Conservation (phyloP, 805 yeast genomes). For the Candida tallmaniae region DNA sequence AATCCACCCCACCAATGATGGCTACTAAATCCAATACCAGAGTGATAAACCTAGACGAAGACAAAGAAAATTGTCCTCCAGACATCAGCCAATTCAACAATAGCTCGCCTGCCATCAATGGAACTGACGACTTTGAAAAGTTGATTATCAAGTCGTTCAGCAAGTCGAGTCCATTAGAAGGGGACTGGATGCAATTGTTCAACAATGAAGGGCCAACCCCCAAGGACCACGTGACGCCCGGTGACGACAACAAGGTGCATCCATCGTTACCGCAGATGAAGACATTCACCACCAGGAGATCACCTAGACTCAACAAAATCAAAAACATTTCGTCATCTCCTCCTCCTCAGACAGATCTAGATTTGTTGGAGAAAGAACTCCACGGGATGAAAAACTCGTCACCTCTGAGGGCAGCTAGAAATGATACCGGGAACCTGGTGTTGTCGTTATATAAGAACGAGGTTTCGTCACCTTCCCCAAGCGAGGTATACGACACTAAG, state of each 20-base stretch:
- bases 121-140: slow-evolving; percentile 20
- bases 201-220: slow-evolving; percentile 33
- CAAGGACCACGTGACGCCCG: slow-evolving; percentile 21
- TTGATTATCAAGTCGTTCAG: slow-evolving; percentile 24
- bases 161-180: slow-evolving; percentile 35
- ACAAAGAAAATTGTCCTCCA: slow-evolving; percentile 24
- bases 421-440: slow-evolving; percentile 31
- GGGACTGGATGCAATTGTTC: slow-evolving; percentile 44
- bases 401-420: slow-evolving; percentile 31
- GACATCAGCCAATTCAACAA: slow-evolving; percentile 11
- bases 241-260: slow-evolving; percentile 14
- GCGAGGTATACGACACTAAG: slow-evolving; percentile 5
- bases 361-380: slow-evolving; percentile 18
- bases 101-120: slow-evolving; percentile 14
- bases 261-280: slow-evolving; percentile 28
- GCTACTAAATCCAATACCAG: slow-evolving; percentile 56
- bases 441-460: slow-evolving; percentile 12
- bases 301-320: slow-evolving; percentile 20
- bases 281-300: slow-evolving; percentile 21
- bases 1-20: slow-evolving; percentile 41
- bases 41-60: slow-evolving; percentile 47
- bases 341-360: slow-evolving; percentile 21
- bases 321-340: slow-evolving; percentile 19
- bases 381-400: slow-evolving; percentile 21
- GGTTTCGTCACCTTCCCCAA: slow-evolving; percentile 12